Conservation (phyloP, 2,329 filamentous ascomycete genomes). For the Fusarium agapanthi region DNA sequence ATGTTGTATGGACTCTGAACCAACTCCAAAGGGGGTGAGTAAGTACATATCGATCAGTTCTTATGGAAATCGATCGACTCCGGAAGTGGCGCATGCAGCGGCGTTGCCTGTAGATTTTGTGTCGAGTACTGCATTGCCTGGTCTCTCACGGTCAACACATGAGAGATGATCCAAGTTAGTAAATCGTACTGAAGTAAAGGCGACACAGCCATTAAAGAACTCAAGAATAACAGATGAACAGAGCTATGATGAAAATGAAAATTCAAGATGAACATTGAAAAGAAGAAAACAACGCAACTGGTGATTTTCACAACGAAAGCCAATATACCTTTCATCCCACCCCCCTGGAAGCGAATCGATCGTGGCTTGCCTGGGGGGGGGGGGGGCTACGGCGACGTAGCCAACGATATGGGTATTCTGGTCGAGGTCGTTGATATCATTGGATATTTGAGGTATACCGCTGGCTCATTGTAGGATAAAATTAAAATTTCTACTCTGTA, state of each 20-base stretch:
- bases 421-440: not conserved
- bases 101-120: not conserved
- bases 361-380: conserved; percentile 13
- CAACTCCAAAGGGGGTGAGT: not conserved
- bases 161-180: not conserved
- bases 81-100: conserved; percentile 7
- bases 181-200: not conserved
- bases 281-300: not conserved
- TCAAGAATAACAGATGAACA: not conserved
- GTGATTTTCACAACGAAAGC: not conserved
- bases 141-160: not conserved
- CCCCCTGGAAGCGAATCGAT: conserved; percentile 12
- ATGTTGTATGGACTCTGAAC: not conserved
- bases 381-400: not conserved
- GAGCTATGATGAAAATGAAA: not conserved
- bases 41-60: not conserved
- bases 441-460: not conserved
- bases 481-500: too few species aligned
- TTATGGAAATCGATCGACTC: not conserved
- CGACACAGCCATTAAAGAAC: not conserved
- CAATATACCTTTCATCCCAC: not conserved
- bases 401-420: not conserved
- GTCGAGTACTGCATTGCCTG: not conserved
- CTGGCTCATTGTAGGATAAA: not conserved
- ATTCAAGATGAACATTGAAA: not conserved